These are phyloP conservation scores for Populus ilicifolia DNA, from an alignment of 345 rosid species.

Conservation along the genomic window DNA sequence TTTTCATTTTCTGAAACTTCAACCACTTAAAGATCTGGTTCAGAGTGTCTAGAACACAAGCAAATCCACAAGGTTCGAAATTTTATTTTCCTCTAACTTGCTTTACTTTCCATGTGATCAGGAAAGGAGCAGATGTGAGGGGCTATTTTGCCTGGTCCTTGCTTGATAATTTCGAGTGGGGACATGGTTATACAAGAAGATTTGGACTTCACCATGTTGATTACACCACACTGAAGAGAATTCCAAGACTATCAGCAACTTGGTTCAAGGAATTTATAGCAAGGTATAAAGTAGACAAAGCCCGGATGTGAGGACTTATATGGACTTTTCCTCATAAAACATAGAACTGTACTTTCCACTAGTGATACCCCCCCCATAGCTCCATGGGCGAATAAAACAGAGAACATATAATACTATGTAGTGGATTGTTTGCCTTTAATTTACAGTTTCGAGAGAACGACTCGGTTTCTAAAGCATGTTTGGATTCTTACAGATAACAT, in stretches of 20 bases:
- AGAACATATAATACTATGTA: no score
- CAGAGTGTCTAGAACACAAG: neutral
- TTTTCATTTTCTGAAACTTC: neutral
- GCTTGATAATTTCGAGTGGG: conserved; percentile 78
- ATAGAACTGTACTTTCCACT: no score
- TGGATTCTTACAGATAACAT: no score
- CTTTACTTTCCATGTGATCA: conserved; percentile 10
- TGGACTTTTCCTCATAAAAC: no score
- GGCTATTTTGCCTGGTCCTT: conserved; percentile 78
- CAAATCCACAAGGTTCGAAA: neutral
- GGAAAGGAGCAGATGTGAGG: conserved; percentile 71
- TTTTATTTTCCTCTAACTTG: neutral
- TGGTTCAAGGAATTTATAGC: conserved; percentile 55
- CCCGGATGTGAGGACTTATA: neutral
- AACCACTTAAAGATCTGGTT: neutral
- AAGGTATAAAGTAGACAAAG: conserved; percentile 23
- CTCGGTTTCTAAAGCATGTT: no score
- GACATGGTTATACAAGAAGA: conserved; percentile 44
- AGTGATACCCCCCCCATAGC: no score
- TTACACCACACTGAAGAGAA: conserved; percentile 47
- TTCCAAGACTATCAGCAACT: conserved; percentile 52
- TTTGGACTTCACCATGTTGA: conserved; percentile 64
- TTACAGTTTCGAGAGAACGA: no score
- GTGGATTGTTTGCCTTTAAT: no score
- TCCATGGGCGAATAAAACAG: no score